Base-by-base conservation (phyloP, 768 basidiomycete genomes). In the Kwoniella dendrophila region DNA sequence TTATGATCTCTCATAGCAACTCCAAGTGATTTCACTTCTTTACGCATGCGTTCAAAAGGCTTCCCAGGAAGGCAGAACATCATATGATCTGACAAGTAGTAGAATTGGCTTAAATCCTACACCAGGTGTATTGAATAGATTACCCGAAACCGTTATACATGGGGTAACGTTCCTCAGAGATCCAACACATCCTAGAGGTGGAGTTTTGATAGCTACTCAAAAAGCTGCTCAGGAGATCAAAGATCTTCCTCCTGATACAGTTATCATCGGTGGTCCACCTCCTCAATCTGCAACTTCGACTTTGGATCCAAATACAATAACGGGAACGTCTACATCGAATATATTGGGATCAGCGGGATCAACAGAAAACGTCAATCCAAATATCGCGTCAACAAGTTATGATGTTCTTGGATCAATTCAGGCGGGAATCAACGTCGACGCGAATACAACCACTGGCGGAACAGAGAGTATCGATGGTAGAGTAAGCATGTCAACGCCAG, bases 121-220 rank as follows among this genome's bases (percentile, higher is more conserved):
- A 3, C 61, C 62, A 12, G 66, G 66, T 12, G 47, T 63, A 6
- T 52, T 62, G 32, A 67, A 67, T 36, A 41, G 58, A 45, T 52
- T 67, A 22, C 66, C 66, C 3, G 64, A 66, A 41, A 67, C 66
- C 1, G 52, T 52, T 7, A 55, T 63, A n/a, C 38, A 57, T 24
- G 66, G 66, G 8, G 60, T 67, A 6, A 63, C 66, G 1, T 67
- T 59, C 38, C 44, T 67, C 18, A 57, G 61, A 29, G 66, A 67
- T 50, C 56, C 66, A 14, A 53, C 38, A 12, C 56, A 59, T 43
- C 66, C 61, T 4, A 38, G 36, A 20, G 66, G 66, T n/a, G 66
- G 66, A 10, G 57, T 67, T 6, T 57, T 67, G 22, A 57, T 67
- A 20, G 66, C 62, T 34, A 67, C 66, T 1, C 56, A 59, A 30